phyloP scores from a whole-genome alignment of 495 filamentous ascomycete genomes.

The Glutinoglossum americanum region DNA sequence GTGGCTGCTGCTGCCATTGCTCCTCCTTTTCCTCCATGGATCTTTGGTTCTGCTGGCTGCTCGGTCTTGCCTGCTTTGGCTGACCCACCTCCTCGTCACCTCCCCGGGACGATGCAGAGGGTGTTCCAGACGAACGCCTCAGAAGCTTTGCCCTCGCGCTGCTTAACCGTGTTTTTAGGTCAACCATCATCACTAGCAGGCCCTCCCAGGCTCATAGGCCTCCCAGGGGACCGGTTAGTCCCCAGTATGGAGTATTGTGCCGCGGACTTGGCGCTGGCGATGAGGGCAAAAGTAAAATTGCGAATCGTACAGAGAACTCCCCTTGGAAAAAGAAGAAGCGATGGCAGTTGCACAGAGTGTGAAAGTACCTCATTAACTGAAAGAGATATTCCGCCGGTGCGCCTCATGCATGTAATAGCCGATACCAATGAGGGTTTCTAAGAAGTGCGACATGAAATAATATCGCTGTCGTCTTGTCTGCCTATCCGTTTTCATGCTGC shows the following conservation, averaged over 20 bases:
- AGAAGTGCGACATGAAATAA: too few species aligned
- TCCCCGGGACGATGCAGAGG: not conserved
- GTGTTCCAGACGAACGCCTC: not conserved
- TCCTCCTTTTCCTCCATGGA: not conserved
- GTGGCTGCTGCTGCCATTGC: not conserved
- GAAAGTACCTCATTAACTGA: not conserved
- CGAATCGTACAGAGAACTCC: not conserved
- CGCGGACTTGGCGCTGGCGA: not conserved
- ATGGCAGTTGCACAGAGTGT: not conserved
- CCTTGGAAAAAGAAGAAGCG: not conserved
- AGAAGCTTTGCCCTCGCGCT: not conserved
- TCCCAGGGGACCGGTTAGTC: not conserved
- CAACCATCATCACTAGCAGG: not conserved
- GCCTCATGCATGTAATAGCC: not conserved
- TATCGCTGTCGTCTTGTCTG: too few species aligned
- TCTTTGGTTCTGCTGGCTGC: not conserved
- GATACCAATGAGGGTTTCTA: not conserved
- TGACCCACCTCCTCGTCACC: not conserved
- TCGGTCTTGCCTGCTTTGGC: not conserved
- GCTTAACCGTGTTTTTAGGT: not conserved
- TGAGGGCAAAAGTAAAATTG: not conserved
- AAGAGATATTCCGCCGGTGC: not conserved
- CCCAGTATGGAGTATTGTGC: not conserved
- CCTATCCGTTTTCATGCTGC: too few species aligned
- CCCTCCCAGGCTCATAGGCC: not conserved